Conservation (phyloP, 2,329 filamentous ascomycete species). For the Penicillium sp. region DNA sequence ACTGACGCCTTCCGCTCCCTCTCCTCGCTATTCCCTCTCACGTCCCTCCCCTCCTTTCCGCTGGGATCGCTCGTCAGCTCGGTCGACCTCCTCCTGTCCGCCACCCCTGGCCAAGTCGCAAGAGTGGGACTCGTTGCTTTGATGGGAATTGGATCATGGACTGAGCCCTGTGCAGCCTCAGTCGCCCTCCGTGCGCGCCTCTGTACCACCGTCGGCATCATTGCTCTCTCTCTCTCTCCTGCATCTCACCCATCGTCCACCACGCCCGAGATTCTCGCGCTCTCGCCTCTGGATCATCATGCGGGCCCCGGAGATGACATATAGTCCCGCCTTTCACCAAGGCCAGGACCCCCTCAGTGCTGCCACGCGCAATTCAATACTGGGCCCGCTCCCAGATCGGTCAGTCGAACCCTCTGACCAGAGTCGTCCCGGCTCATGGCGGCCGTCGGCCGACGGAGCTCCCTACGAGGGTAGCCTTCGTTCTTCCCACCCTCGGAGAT, state of each 20-base stretch:
- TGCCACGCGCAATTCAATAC: slow-evolving; percentile 16
- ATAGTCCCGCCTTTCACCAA: slow-evolving; percentile 32
- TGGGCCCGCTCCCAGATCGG: slow-evolving; percentile 16
- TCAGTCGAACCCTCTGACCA: slow-evolving; percentile 17
- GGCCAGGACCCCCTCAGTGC: slow-evolving; percentile 21
- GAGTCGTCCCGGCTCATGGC: slow-evolving; percentile 7
- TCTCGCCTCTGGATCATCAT: slow-evolving; percentile 19
- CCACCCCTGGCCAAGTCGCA: neutral
- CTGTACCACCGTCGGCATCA: slow-evolving; percentile 13
- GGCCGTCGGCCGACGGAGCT: slow-evolving; percentile 11
- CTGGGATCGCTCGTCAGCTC: slow-evolving; percentile 10
- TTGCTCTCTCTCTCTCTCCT: slow-evolving; percentile 1
- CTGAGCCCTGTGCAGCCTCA: slow-evolving; percentile 15
- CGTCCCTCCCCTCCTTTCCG: slow-evolving; percentile 1
- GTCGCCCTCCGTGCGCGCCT: slow-evolving; percentile 17
- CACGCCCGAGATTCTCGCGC: too few relatives aligned
- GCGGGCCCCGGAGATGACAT: slow-evolving; percentile 32
- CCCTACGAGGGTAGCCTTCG: slow-evolving; percentile 16
- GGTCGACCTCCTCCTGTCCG: neutral
- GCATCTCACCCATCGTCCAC: too few relatives aligned
- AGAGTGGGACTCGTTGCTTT: neutral
- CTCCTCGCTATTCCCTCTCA: slow-evolving; percentile 2
- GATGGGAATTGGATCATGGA: slow-evolving; percentile 14
- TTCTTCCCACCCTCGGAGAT: slow-evolving; percentile 22
- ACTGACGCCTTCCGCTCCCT: slow-evolving; percentile 16